These are phyloP conservation scores for Botrytis pseudocinerea DNA, from an alignment of 2,329 filamentous ascomycete species.

Conservation along the genomic window DNA sequence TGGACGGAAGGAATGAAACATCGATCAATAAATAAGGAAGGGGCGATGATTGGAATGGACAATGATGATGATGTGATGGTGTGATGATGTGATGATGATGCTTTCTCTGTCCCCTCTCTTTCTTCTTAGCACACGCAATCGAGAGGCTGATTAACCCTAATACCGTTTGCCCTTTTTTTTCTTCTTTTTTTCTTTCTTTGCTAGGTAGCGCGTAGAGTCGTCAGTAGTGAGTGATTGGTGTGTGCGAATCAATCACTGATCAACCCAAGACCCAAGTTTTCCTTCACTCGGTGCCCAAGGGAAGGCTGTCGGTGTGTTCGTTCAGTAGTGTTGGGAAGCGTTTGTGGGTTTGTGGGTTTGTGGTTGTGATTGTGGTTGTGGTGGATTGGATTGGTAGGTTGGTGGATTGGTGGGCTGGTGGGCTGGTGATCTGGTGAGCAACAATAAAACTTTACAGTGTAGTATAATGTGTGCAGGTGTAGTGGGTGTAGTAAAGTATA, in stretches of 20 bases:
- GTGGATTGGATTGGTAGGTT: no score
- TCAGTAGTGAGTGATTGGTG: neutral
- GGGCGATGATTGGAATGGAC: neutral
- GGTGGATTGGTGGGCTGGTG: no score
- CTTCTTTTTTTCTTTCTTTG: neutral
- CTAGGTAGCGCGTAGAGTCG: neutral
- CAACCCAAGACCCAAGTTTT: neutral
- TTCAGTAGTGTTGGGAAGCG: neutral
- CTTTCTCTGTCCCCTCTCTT: neutral
- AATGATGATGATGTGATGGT: neutral
- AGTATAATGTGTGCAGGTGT: no score
- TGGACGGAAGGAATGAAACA: neutral
- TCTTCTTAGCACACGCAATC: neutral
- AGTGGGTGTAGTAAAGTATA: no score
- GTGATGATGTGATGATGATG: slow-evolving; percentile 3
- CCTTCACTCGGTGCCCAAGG: neutral
- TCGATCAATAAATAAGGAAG: neutral
- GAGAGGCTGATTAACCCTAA: neutral
- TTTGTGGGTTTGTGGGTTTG: neutral
- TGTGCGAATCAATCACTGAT: neutral
- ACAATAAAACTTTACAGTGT: no score
- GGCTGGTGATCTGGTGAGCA: no score
- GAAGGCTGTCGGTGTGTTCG: neutral
- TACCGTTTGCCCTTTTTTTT: neutral
- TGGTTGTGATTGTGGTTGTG: no score